Base-by-base conservation (phyloP, 257 asterid species). In the Nicotiana tomentosiformis region DNA sequence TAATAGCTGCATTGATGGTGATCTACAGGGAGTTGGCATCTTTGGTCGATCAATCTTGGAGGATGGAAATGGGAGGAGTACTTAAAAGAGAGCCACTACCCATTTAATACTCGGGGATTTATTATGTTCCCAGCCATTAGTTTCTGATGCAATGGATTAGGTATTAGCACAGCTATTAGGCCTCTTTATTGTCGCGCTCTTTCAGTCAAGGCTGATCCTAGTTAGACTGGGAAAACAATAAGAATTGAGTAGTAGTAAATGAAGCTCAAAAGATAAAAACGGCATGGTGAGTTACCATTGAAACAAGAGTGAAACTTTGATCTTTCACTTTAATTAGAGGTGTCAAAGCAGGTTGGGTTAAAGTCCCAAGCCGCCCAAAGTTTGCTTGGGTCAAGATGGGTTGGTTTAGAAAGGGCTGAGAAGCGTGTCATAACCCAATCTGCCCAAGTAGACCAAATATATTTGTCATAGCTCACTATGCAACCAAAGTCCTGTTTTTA, bases 41-140 rank as follows among this genome's bases (percentile, higher is more conserved):
- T 64, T 91, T 92, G 30, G 98, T 92, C 30, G 99, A 94, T 87
- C 91, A 86, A 62, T 94, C 98, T 18, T 96, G 98, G 98, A 93
- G 96, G 90, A 94, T 96, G 99, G 98, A 94, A 83, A 92, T 91
- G 94, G 97, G 95, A 83, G 98, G 98, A 83, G 83, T 82, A 85
- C 89, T 94, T 87, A 91, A 81, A 86, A 86, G 90, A 37, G 93
- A 92, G 84, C 67, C 11, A 62, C 86, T 91, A 80, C 86, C 90
- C 39, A 80, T 88, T 84, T 90, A 88, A 86, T 77, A 15, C 60
- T 53, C 77, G 76, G 78, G 64, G 7, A 64, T 49, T 70, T 82
- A 51, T 60, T 23, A 51, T 77, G 86, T 53, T 82, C 85, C 80
- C 66, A 78, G 82, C 66, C 66, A 85, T 83, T 84, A 81, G 84